A percentile compares a stretch with the other conserved stretches of the same genome.
Conservation (phyloP, 2,329 filamentous ascomycete genomes). For the Nemania abortiva region DNA sequence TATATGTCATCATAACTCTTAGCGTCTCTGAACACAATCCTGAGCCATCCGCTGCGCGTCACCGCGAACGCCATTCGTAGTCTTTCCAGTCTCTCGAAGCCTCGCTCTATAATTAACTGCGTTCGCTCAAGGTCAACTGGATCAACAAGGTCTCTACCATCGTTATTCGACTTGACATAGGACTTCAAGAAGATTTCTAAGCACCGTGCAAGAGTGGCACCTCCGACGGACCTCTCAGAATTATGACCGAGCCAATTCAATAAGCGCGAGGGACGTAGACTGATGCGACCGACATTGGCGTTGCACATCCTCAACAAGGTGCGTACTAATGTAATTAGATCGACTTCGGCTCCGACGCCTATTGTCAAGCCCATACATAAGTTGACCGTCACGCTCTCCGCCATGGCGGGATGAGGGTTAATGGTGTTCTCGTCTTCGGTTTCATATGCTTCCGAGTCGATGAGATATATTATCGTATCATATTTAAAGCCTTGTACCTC, state of each 20-base stretch:
- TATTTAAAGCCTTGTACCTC: conserved; percentile 7
- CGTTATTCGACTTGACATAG: no score
- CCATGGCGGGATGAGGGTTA: neutral
- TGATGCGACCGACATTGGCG: neutral
- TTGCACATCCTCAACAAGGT: conserved; percentile 2
- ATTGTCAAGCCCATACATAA: conserved; percentile 15
- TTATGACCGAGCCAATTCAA: conserved; percentile 9
- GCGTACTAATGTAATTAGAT: neutral
- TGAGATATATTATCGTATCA: neutral
- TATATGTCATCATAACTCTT: conserved; percentile 14
- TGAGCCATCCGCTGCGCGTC: neutral
- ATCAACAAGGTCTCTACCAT: neutral
- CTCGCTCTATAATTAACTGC: conserved; percentile 17
- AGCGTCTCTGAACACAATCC: conserved; percentile 16
- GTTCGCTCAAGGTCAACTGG: neutral
- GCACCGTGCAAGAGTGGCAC: conserved; percentile 3
- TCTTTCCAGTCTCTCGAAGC: conserved; percentile 28
- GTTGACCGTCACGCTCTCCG: neutral
- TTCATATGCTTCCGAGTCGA: conserved; percentile 3
- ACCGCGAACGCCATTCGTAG: conserved; percentile 28
- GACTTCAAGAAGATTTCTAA: neutral
- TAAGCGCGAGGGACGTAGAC: neutral
- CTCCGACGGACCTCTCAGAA: conserved; percentile 10
- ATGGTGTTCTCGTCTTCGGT: neutral
- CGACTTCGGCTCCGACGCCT: neutral